A percentile compares a stretch with the other conserved stretches of the same genome.
phyloP scores from a whole-genome alignment of 768 basidiomycete genomes.

The Crucibulum laeve region DNA sequence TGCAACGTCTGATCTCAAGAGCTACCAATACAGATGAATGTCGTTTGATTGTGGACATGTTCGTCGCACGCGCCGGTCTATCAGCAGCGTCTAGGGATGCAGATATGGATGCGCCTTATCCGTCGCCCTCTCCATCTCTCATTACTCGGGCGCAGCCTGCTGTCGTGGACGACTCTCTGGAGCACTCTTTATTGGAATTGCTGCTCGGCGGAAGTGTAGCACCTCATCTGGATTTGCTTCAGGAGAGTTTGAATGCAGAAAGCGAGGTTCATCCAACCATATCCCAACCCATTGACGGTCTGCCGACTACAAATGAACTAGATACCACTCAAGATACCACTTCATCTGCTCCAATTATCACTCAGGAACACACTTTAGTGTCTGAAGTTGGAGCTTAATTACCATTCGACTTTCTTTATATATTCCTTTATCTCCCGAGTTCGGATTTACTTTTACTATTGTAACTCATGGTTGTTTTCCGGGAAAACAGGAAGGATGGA shows the following conservation, averaged over 20 bases:
- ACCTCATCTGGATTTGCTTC: not conserved
- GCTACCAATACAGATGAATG: conserved; percentile 82
- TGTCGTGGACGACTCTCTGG: conserved; percentile 30
- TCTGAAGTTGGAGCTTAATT: not conserved
- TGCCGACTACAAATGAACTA: too few species aligned
- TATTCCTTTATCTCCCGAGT: not conserved
- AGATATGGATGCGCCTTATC: conserved; percentile 26
- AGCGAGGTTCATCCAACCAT: not conserved
- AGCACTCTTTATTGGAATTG: conserved; percentile 48
- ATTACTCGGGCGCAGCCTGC: conserved; percentile 6
- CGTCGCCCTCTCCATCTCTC: conserved; percentile 23
- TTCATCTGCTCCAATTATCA: not conserved
- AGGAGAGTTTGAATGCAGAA: not conserved
- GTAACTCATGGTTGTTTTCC: not conserved
- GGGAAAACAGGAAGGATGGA: not conserved
- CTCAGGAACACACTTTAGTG: not conserved
- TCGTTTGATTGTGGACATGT: conserved; percentile 79
- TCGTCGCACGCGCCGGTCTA: conserved; percentile 60
- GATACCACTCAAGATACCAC: not conserved
- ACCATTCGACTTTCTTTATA: not conserved
- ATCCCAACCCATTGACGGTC: too few species aligned
- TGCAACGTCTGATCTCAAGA: conserved; percentile 60
- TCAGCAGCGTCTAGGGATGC: conserved; percentile 24
- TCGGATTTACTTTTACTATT: not conserved
- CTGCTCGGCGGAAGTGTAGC: conserved; percentile 23